phyloP scores from a whole-genome alignment of 2,329 filamentous ascomycete species.

The Cordyceps fumosorosea region DNA sequence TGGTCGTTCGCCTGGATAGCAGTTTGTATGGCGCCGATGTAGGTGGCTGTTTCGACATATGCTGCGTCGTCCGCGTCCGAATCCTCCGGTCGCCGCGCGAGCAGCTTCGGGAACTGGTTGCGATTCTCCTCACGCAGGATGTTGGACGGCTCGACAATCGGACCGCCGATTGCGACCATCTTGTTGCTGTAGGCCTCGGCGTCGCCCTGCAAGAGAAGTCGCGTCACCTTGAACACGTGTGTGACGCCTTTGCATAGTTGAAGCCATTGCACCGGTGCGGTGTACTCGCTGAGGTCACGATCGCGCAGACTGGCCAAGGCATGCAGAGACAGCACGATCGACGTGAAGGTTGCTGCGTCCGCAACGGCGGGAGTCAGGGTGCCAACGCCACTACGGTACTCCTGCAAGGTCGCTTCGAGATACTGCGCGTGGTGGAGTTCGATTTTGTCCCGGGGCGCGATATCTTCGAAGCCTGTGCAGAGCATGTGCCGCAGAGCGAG shows the following conservation, averaged over 20 bases:
- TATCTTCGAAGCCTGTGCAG: not conserved
- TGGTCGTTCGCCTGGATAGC: constrained; percentile 15
- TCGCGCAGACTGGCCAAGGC: constrained; percentile 17
- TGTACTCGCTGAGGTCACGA: constrained; percentile 17
- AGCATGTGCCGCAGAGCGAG: constrained; percentile 18
- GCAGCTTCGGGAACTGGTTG: constrained; percentile 14
- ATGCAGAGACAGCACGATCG: constrained; percentile 19
- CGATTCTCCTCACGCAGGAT: constrained; percentile 7
- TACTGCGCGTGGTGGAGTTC: constrained; percentile 17
- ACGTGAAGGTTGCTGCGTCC: constrained; percentile 19
- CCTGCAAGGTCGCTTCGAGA: constrained; percentile 17
- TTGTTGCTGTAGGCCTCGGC: constrained; percentile 15
- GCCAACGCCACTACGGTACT: constrained; percentile 16
- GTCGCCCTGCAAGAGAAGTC: constrained; percentile 14
- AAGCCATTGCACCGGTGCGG: constrained; percentile 21
- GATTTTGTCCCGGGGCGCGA: not conserved
- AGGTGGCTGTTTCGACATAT: constrained; percentile 16
- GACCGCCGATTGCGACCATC: constrained; percentile 12
- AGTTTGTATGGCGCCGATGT: constrained; percentile 16
- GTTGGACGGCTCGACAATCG: constrained; percentile 13
- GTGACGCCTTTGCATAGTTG: constrained; percentile 19
- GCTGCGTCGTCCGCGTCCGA: constrained; percentile 14
- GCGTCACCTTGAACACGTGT: constrained; percentile 15
- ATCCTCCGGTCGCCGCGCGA: constrained; percentile 7
- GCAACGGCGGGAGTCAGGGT: constrained; percentile 15